phyloP scores from a whole-genome alignment of 306 rosid species.

The Vicia villosa region DNA sequence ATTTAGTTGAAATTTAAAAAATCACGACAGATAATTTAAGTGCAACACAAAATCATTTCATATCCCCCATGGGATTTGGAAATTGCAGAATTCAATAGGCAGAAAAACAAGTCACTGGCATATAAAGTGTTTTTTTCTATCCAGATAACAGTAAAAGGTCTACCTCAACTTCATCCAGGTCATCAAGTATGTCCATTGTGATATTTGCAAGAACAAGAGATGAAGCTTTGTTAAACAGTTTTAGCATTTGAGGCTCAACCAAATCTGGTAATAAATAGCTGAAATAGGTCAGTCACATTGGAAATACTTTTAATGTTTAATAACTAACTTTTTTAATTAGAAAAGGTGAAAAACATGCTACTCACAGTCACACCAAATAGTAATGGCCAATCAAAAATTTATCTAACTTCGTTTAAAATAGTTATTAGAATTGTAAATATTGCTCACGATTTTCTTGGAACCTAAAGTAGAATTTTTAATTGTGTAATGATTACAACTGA shows the following conservation, averaged over 20 bases:
- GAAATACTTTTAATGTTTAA: slow-evolving; percentile 1
- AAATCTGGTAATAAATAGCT: slow-evolving; percentile 52
- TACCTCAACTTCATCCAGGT: slow-evolving; percentile 78
- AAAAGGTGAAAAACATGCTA: slow-evolving; percentile 12
- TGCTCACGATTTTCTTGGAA: too few species aligned
- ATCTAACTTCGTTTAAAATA: slow-evolving; percentile 8
- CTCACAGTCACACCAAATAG: slow-evolving; percentile 3
- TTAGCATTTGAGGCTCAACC: slow-evolving; percentile 57
- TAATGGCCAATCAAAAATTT: slow-evolving; percentile 6
- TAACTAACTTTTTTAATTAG: not conserved
- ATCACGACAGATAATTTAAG: slow-evolving; percentile 5
- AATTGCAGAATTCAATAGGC: not conserved
- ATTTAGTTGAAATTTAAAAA: slow-evolving; percentile 16
- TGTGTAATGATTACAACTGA: too few species aligned
- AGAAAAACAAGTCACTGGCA: not conserved
- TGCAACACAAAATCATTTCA: not conserved
- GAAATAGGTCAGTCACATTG: slow-evolving; percentile 5
- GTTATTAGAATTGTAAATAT: not conserved
- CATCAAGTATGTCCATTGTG: slow-evolving; percentile 49
- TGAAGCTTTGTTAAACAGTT: slow-evolving; percentile 58
- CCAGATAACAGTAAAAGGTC: slow-evolving; percentile 4
- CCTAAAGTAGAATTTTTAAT: too few species aligned
- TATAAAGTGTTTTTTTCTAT: not conserved
- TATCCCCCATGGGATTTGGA: not conserved
- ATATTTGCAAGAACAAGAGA: slow-evolving; percentile 70